A percentile compares a stretch with the other conserved stretches of the same genome.
These are phyloP conservation scores for Saposhnikovia divaricata DNA, from an alignment of 129 eudicot genomes.

Conservation along the genomic window DNA sequence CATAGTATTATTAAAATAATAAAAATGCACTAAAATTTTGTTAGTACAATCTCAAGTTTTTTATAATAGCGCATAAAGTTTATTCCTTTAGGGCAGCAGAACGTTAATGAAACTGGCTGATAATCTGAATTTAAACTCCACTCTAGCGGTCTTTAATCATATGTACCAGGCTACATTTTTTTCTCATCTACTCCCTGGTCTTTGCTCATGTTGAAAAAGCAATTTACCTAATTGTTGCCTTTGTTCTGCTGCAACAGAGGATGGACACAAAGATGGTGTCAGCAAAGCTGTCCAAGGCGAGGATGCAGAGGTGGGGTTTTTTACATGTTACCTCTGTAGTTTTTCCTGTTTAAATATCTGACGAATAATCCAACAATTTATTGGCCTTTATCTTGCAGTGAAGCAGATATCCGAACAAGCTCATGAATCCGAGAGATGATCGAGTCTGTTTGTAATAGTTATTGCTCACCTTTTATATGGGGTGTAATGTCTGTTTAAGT, in stretches of 20 bases:
- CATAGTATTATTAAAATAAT: not conserved
- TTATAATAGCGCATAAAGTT: not conserved
- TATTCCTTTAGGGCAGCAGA: not conserved
- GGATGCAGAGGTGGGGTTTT: conserved; percentile 4
- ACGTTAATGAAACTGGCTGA: not conserved
- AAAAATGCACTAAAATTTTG: not conserved
- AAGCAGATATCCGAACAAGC: conserved; percentile 15
- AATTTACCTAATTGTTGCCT: not conserved
- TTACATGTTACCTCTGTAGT: not conserved
- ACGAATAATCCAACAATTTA: not conserved
- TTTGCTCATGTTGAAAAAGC: not conserved
- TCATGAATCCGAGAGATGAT: conserved; percentile 7
- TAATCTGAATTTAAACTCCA: not conserved
- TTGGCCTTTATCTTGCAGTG: conserved; percentile 23
- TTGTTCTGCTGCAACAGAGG: conserved; percentile 12
- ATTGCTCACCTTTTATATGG: not conserved
- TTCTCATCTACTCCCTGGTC: not conserved
- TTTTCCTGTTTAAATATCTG: not conserved
- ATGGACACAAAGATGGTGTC: conserved; percentile 12
- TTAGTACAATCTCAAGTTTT: not conserved
- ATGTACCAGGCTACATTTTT: not conserved
- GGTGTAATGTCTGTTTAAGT: conserved; percentile 3
- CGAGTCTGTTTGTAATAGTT: not conserved
- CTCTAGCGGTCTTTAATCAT: not conserved
- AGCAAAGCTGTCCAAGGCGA: conserved; percentile 9